Base-by-base conservation (phyloP, 768 basidiomycete genomes). In the Boletus patriciae region DNA sequence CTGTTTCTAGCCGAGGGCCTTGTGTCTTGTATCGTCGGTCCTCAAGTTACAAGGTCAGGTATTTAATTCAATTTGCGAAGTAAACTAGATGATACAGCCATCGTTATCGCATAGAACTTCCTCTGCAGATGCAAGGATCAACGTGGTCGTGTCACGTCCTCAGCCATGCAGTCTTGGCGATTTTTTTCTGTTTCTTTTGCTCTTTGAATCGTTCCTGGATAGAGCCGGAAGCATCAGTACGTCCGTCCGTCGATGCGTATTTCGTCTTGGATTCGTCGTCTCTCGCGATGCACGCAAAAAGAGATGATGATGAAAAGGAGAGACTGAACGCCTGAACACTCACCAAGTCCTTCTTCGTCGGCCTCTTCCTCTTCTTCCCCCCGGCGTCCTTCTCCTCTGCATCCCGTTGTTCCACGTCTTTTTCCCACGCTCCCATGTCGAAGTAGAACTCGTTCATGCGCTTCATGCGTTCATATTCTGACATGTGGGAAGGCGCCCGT, bases 361-460 rank as follows among this genome's bases (percentile, higher is more conserved):
- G 88, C 52, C 82, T 74, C 72, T 92, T 92, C 62, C 87, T 80
- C 77, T 91, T 92, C 78, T 83, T 88, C 21, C 80, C 81, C 16
- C 77, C 78, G n/a, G 66, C 80, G 46, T 74, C 82, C 18, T 80
- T 84, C 52, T 77, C 77, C 69, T 78, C 73, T 57, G 68, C 64
- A 54, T 72, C 60, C 31, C 78, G 70, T 48, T 77, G 70, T 27
- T 82, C 88, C 4, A 90, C 77, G 29, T 92, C 83, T 51, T 80
- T 61, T 71, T 92, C 86, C 91, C 91, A 94, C 46, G 79, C 80
- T n/a, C 78, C 79, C 21, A 91, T 86, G 60, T 94, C 91, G 59
- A 94, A 94, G 72, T 91, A 94, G 64, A 90, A 88, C 66, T 87
- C 82, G 77, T 88, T 91, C 91, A 93, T 93, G 42, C 92, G 82